Evolutionary conservation across 2,329 filamentous ascomycete genomes (phyloP).

Genomic region (Colletotrichum simmondsii): DNA sequence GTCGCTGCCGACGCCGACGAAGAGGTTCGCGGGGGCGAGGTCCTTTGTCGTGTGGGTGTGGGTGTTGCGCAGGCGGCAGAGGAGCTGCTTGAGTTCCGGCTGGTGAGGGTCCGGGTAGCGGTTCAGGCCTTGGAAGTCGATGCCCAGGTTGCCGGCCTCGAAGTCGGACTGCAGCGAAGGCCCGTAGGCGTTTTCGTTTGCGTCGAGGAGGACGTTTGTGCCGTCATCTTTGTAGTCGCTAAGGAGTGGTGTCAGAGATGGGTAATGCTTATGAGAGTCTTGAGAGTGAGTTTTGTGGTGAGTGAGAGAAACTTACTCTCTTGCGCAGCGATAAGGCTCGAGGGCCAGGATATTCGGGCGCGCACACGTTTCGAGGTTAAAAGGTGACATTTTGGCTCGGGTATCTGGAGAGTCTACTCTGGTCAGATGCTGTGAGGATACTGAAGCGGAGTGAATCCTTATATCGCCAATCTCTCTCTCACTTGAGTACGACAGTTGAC

Average conservation of each 20-base stretch:
- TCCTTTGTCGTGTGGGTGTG: conserved; percentile 80
- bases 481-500: neutral
- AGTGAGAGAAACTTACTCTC: conserved; percentile 71
- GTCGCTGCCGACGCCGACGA: conserved; percentile 95
- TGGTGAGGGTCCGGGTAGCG: conserved; percentile 98
- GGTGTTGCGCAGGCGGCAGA: conserved; percentile 90
- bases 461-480: conserved; percentile 7
- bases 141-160: conserved; percentile 62
- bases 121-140: conserved; percentile 86
- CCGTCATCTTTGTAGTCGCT: conserved; percentile 99
- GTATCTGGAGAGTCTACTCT: neutral
- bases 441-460: conserved; percentile 3
- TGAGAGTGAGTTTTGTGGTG: neutral
- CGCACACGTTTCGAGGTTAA: conserved; percentile 79
- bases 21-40: conserved; percentile 84
- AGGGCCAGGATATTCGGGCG: conserved; percentile 81
- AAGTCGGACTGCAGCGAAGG: conserved; percentile 74
- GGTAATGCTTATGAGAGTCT: neutral
- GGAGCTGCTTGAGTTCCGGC: conserved; percentile 81
- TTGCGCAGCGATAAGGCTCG: conserved; percentile 82
- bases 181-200: conserved; percentile 97
- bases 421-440: neutral
- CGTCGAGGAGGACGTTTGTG: conserved; percentile 93
- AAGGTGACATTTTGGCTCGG: conserved; percentile 63
- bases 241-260: conserved; percentile 38